A percentile compares a stretch with the other conserved stretches of the same genome.
Evolutionary conservation across 331 rosid genomes (phyloP).

Genomic region (Phaseolus coccineus): DNA sequence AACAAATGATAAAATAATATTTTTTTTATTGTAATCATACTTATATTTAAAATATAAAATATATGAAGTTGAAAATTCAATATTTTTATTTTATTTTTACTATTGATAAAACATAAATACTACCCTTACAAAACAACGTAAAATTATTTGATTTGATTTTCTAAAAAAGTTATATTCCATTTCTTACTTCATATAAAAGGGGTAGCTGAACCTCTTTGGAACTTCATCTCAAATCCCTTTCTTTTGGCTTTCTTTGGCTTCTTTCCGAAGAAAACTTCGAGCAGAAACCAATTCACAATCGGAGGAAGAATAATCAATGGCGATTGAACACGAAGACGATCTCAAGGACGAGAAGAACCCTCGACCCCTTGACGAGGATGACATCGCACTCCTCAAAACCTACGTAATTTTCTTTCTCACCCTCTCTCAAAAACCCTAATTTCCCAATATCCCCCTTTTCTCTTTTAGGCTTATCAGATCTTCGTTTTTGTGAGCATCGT

Average conservation of each 20-base stretch:
- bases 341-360: constrained; percentile 99
- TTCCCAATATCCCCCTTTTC: constrained; percentile 14
- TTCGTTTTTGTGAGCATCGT: background rate
- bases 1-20: too few species aligned
- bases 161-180: too few species aligned
- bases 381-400: constrained; percentile 95
- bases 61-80: too few species aligned
- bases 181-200: background rate
- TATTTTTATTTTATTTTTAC: too few species aligned
- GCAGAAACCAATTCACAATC: background rate
- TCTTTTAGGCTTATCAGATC: constrained; percentile 38
- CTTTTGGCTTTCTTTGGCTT: background rate
- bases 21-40: too few species aligned
- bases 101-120: too few species aligned
- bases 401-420: constrained; percentile 54
- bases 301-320: constrained; percentile 54
- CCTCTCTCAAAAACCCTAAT: constrained; percentile 52
- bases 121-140: too few species aligned
- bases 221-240: background rate
- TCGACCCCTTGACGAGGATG: constrained; percentile 94
- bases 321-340: constrained; percentile 82
- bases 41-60: too few species aligned
- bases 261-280: constrained; percentile 33
- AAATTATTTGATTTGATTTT: too few species aligned
- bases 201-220: background rate